phyloP scores from a whole-genome alignment of 257 asterid genomes.

The Solanum pennellii region DNA sequence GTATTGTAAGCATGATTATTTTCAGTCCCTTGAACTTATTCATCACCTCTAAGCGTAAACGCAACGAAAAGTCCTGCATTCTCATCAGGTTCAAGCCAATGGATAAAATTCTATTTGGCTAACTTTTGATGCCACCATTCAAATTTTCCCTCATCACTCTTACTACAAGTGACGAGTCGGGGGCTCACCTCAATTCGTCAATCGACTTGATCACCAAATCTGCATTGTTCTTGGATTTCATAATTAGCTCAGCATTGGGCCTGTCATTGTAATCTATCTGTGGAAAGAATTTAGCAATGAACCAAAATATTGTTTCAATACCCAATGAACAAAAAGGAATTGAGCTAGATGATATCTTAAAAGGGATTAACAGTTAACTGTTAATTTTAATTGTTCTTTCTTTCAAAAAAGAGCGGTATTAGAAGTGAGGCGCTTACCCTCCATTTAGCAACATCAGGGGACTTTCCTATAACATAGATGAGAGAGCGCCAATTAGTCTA shows the following conservation, averaged over 20 bases:
- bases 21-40: not conserved
- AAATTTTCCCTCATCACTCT: not conserved
- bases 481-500: conserved; percentile 5
- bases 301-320: not conserved
- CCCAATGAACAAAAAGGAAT: not conserved
- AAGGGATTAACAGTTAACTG: not conserved
- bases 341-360: not conserved
- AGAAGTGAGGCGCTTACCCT: conserved; percentile 39
- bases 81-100: not conserved
- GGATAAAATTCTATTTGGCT: not conserved
- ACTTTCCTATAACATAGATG: conserved; percentile 37
- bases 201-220: conserved; percentile 73
- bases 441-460: conserved; percentile 81
- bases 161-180: not conserved
- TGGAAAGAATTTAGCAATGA: conserved; percentile 8
- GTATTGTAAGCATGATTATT: not conserved
- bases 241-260: conserved; percentile 82
- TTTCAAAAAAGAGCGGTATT: not conserved
- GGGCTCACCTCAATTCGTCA: conserved; percentile 30
- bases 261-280: conserved; percentile 82
- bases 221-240: conserved; percentile 60
- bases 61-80: not conserved
- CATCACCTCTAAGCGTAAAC: not conserved
- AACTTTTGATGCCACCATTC: not conserved
- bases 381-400: not conserved